Evolutionary conservation across 2,329 filamentous ascomycete genomes (phyloP).

Genomic region (Penicillium crustosum): DNA sequence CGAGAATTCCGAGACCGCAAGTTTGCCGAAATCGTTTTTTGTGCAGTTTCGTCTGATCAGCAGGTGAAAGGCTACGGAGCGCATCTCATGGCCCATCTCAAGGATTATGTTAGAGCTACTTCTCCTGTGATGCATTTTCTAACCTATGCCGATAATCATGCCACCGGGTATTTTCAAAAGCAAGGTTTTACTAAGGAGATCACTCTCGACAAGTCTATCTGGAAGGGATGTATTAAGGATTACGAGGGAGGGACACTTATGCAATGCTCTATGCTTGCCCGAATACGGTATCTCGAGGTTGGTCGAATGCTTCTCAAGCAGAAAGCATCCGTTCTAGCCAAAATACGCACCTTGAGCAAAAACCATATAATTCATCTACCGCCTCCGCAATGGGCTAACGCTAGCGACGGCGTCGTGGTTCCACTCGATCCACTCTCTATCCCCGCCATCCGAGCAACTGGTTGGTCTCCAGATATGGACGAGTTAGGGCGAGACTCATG

Average conservation of each 20-base stretch:
- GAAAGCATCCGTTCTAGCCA: constrained; percentile 90
- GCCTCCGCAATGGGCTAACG: constrained; percentile 77
- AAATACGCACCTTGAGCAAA: constrained; percentile 87
- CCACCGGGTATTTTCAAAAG: constrained; percentile 98
- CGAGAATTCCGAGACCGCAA: constrained; percentile 86
- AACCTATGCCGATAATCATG: constrained; percentile 98
- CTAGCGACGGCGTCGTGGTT: constrained; percentile 50
- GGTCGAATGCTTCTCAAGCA: constrained; percentile 95
- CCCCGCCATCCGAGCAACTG: constrained; percentile 81
- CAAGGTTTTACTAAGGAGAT: constrained; percentile 99
- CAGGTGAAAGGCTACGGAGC: constrained; percentile 98
- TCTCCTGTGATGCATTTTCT: constrained; percentile 98
- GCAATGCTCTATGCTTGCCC: constrained; percentile 97
- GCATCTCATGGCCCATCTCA: constrained; percentile 95
- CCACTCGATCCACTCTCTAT: constrained; percentile 84
- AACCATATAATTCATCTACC: constrained; percentile 83
- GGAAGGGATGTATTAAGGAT: constrained; percentile 99
- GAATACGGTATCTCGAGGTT: constrained; percentile 87
- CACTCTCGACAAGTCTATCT: constrained; percentile 80
- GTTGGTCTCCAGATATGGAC: constrained; percentile 97
- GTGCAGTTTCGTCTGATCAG: constrained; percentile 93
- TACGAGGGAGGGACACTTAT: constrained; percentile 99
- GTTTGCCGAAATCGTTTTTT: constrained; percentile 98
- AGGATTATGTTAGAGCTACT: constrained; percentile 96
- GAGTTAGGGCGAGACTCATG: constrained; percentile 92